These are phyloP conservation scores for Penicillium paxilli DNA, from an alignment of 495 filamentous ascomycete species.

Conservation along the genomic window DNA sequence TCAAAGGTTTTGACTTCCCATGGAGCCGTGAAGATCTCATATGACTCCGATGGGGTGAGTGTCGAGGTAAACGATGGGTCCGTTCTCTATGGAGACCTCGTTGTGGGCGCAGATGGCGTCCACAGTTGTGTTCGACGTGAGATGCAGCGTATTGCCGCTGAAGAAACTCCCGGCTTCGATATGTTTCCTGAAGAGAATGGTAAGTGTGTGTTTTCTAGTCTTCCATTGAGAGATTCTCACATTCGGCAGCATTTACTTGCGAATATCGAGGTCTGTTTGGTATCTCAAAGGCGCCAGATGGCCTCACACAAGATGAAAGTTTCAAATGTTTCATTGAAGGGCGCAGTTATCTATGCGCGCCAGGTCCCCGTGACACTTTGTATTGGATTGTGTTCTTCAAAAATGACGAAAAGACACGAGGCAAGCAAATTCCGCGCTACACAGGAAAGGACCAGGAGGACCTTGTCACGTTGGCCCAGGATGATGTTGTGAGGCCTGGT, in stretches of 20 bases:
- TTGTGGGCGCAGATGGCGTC: conserved; percentile 51
- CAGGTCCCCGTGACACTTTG: conserved; percentile 9
- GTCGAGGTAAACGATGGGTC: conserved; percentile 39
- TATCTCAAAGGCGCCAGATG: conserved; percentile 17
- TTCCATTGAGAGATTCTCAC: background rate
- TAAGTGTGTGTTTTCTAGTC: conserved; percentile 20
- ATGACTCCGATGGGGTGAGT: conserved; percentile 20
- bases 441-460: conserved; percentile 29
- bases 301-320: conserved; percentile 1
- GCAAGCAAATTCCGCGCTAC: conserved; percentile 26
- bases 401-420: conserved; percentile 10
- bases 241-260: conserved; percentile 16
- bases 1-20: conserved; percentile 31
- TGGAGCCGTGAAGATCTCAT: conserved; percentile 29
- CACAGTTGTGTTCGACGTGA: conserved; percentile 2
- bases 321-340: background rate
- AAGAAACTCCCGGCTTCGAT: background rate
- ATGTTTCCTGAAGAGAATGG: conserved; percentile 1
- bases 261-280: conserved; percentile 42
- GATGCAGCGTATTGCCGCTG: conserved; percentile 11
- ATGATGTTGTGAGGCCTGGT: conserved; percentile 26
- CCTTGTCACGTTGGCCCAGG: conserved; percentile 3
- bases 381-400: conserved; percentile 42
- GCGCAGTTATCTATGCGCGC: conserved; percentile 28
- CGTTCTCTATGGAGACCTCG: conserved; percentile 37